Conservation (phyloP, 2,329 filamentous ascomycete genomes). For the Xylariaceae sp. region DNA sequence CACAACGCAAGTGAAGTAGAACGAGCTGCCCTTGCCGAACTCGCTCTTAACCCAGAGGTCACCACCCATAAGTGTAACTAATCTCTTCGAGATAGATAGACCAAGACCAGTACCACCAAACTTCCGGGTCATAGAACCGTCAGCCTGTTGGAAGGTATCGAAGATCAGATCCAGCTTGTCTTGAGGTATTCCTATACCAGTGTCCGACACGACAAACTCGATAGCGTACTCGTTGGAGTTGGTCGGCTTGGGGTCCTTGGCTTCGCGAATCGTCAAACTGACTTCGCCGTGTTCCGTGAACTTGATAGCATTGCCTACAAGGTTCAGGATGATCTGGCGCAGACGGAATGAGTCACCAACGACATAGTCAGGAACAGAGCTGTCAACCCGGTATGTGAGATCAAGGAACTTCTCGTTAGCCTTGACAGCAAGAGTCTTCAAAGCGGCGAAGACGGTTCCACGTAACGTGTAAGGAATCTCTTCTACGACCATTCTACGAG, state of each 20-base stretch:
- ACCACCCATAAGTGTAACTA: slow-evolving; percentile 94
- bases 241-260: slow-evolving; percentile 58
- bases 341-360: slow-evolving; percentile 95
- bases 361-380: slow-evolving; percentile 88
- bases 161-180: slow-evolving; percentile 97
- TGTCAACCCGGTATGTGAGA: slow-evolving; percentile 89
- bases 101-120: slow-evolving; percentile 94
- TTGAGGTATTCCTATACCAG: slow-evolving; percentile 90
- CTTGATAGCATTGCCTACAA: slow-evolving; percentile 98
- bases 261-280: slow-evolving; percentile 78
- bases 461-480: slow-evolving; percentile 94
- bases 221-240: slow-evolving; percentile 78
- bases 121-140: slow-evolving; percentile 91
- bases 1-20: slow-evolving; percentile 94
- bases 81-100: slow-evolving; percentile 87
- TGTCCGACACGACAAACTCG: slow-evolving; percentile 93
- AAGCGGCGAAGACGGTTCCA: slow-evolving; percentile 91
- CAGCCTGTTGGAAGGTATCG: slow-evolving; percentile 97
- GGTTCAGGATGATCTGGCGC: slow-evolving; percentile 91
- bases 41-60: slow-evolving; percentile 94
- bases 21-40: slow-evolving; percentile 85
- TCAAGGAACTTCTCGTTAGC: slow-evolving; percentile 94
- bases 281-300: slow-evolving; percentile 97
- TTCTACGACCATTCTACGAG: slow-evolving; percentile 96
- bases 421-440: slow-evolving; percentile 95